These are phyloP conservation scores for Lipomyces mesembrius DNA, from an alignment of 805 yeast genomes.

Conservation along the genomic window DNA sequence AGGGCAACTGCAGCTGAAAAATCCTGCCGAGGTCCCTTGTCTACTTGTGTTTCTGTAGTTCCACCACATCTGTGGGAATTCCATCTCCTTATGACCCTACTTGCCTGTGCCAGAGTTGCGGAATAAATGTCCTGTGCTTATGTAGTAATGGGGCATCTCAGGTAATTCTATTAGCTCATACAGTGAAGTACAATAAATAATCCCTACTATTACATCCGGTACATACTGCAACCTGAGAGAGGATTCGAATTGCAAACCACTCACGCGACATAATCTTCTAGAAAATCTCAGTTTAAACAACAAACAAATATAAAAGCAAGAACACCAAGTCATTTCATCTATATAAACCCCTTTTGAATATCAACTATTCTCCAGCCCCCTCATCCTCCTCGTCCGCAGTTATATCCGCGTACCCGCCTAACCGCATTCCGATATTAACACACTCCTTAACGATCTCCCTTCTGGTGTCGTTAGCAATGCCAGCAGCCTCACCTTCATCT, in stretches of 20 bases:
- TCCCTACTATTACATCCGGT: no score
- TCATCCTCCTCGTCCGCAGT: conserved; percentile 38
- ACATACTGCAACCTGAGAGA: no score
- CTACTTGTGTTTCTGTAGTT: no score
- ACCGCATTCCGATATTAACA: conserved; percentile 42
- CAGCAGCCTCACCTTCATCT: conserved; percentile 42
- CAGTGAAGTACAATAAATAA: no score
- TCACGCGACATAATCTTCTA: not conserved
- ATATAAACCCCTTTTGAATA: not conserved
- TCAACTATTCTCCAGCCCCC: conserved; percentile 34
- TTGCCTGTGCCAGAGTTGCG: no score
- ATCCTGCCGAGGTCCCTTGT: no score
- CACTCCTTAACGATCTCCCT: conserved; percentile 44
- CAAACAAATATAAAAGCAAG: not conserved
- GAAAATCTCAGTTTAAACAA: not conserved
- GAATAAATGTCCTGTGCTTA: no score
- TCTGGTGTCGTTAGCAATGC: conserved; percentile 41
- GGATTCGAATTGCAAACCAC: not conserved
- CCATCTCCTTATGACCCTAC: no score
- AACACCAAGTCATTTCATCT: not conserved
- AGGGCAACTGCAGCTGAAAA: no score
- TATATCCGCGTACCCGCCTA: conserved; percentile 42
- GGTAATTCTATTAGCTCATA: no score
- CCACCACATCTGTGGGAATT: no score
- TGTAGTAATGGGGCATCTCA: no score